phyloP scores from a whole-genome alignment of 225 moss, liverwort and hornwort species.

The Neckera pumila region DNA sequence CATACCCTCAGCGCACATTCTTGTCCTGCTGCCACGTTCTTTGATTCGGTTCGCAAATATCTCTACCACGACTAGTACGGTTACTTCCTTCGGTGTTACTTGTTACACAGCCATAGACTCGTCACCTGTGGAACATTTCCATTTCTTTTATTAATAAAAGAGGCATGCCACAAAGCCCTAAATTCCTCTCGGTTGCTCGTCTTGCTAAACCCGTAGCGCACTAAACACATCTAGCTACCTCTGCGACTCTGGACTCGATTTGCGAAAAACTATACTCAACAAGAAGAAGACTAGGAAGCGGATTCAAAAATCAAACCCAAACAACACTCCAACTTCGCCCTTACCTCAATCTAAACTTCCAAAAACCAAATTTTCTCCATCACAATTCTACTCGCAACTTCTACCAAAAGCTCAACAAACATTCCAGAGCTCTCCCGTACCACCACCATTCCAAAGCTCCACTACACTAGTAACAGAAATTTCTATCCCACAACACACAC shows the following conservation, averaged over 20 bases:
- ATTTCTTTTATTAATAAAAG: background rate
- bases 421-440: background rate
- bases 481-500: background rate
- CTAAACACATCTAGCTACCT: background rate
- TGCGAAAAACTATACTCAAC: background rate
- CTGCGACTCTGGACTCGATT: background rate
- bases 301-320: background rate
- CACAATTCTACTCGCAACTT: background rate
- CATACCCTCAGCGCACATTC: slow-evolving; percentile 28
- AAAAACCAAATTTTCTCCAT: background rate
- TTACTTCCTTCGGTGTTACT: background rate
- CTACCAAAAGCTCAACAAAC: background rate
- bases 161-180: background rate
- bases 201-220: background rate
- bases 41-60: background rate
- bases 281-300: background rate
- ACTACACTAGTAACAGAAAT: background rate
- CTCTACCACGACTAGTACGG: background rate
- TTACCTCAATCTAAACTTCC: background rate
- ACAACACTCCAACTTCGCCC: background rate
- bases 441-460: background rate
- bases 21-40: background rate
- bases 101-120: background rate
- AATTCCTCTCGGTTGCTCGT: background rate
- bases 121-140: slow-evolving; percentile 2